phyloP scores from a whole-genome alignment of 2,329 filamentous ascomycete genomes.

The Colletotrichum limetticola region DNA sequence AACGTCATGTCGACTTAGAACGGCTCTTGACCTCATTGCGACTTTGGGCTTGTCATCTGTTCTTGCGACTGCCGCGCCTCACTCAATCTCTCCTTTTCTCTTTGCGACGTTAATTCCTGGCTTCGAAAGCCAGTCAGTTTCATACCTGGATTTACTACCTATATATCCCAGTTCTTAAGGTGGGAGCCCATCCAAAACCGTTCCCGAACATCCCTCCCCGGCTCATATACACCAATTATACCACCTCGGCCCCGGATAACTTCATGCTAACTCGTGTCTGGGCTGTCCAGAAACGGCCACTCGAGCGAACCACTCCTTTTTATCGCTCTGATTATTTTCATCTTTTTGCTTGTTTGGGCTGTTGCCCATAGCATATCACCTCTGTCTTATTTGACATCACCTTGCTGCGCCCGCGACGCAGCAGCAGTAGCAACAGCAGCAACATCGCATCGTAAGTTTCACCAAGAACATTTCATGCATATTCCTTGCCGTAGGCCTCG shows the following conservation, averaged over 20 bases:
- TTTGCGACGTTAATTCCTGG: slow-evolving; percentile 18
- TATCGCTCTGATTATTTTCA: neutral
- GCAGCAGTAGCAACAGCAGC: neutral
- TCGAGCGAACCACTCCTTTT: slow-evolving; percentile 18
- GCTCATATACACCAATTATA: slow-evolving; percentile 12
- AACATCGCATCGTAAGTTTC: slow-evolving; percentile 25
- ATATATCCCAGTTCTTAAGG: slow-evolving; percentile 26
- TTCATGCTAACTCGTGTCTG: slow-evolving; percentile 18
- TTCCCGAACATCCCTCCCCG: slow-evolving; percentile 28
- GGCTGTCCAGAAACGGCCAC: slow-evolving; percentile 9
- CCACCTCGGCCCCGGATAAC: neutral
- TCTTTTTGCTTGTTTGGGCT: neutral
- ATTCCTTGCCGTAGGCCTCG: slow-evolving; percentile 27
- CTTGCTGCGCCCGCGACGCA: slow-evolving; percentile 21
- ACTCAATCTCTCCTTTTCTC: neutral
- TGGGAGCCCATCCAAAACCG: slow-evolving; percentile 25
- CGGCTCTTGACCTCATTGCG: slow-evolving; percentile 3
- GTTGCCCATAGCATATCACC: neutral
- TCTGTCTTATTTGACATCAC: slow-evolving; percentile 7
- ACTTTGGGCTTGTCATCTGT: slow-evolving; percentile 3
- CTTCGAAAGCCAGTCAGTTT: slow-evolving; percentile 29
- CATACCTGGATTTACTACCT: slow-evolving; percentile 16
- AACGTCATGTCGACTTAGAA: slow-evolving; percentile 27
- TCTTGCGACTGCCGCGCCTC: slow-evolving; percentile 13
- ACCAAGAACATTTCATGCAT: slow-evolving; percentile 29